Evolutionary conservation across 306 rosid genomes (phyloP).

Genomic region (Malus domestica): DNA sequence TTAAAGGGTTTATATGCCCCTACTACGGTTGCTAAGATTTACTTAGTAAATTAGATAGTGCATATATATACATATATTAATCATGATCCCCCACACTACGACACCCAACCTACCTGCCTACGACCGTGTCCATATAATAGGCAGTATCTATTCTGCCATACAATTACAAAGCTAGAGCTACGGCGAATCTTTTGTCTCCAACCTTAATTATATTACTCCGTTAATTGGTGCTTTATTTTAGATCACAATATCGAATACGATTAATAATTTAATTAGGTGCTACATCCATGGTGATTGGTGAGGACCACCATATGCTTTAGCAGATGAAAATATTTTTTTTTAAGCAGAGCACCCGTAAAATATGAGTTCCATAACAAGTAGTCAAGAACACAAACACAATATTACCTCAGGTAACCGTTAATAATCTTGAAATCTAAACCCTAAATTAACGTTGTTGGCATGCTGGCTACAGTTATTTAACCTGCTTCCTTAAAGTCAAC

Average conservation of each 20-base stretch:
- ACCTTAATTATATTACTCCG: not conserved
- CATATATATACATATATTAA: not conserved
- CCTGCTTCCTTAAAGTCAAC: not conserved
- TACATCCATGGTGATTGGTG: not conserved
- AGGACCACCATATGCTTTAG: not conserved
- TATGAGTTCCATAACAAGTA: not conserved
- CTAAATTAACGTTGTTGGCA: not conserved
- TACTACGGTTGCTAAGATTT: no score
- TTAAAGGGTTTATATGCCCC: no score
- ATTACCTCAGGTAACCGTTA: not conserved
- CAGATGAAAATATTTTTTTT: no score
- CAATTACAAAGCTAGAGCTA: not conserved
- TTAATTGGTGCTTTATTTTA: not conserved
- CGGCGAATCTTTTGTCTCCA: not conserved
- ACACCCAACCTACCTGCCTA: not conserved
- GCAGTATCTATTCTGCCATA: not conserved
- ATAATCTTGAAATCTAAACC: not conserved
- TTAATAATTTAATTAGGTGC: not conserved
- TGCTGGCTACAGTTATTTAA: not conserved
- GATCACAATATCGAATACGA: not conserved
- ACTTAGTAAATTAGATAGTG: not conserved
- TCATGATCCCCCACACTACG: not conserved
- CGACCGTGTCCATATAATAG: not conserved
- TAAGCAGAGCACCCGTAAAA: no score
- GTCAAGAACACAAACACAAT: not conserved